These are phyloP conservation scores for Nicotiana benthamiana DNA, from an alignment of 257 asterid genomes.

Conservation along the genomic window DNA sequence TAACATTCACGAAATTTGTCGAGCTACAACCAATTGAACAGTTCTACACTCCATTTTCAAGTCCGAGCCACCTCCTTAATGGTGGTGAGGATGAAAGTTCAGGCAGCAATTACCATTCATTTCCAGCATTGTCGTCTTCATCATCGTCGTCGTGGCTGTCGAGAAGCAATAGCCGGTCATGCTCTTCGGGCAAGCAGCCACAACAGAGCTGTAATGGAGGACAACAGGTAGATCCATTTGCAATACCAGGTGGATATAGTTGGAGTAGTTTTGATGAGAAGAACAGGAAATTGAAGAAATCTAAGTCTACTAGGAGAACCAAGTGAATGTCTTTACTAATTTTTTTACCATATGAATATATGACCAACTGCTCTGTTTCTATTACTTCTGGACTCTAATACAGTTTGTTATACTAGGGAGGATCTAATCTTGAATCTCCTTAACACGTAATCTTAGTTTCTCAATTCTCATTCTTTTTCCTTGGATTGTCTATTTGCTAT, in stretches of 20 bases:
- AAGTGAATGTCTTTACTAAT: conserved; percentile 24
- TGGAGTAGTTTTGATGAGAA: conserved; percentile 69
- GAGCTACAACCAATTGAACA: conserved; percentile 65
- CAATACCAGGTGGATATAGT: conserved; percentile 55
- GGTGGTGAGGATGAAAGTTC: conserved; percentile 20
- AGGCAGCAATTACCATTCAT: conserved; percentile 20
- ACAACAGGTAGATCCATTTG: conserved; percentile 52
- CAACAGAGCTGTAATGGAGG: conserved; percentile 13
- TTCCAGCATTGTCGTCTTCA: conserved; percentile 26
- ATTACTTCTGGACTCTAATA: not conserved
- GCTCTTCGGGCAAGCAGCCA: conserved; percentile 33
- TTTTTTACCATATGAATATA: not conserved
- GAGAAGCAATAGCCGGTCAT: conserved; percentile 20
- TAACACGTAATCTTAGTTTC: not conserved
- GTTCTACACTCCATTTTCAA: conserved; percentile 77
- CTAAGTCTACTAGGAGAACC: conserved; percentile 49
- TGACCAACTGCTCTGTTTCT: not conserved
- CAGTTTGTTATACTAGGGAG: not conserved
- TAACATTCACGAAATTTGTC: conserved; percentile 78
- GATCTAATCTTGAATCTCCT: not conserved
- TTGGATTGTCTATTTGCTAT: not conserved
- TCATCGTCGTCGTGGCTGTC: conserved; percentile 18
- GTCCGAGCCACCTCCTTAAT: conserved; percentile 46
- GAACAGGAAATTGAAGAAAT: conserved; percentile 47
- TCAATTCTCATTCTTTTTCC: not conserved